Base-by-base conservation (phyloP, 441 rosid genomes). In the Dalechampia spathulata region DNA sequence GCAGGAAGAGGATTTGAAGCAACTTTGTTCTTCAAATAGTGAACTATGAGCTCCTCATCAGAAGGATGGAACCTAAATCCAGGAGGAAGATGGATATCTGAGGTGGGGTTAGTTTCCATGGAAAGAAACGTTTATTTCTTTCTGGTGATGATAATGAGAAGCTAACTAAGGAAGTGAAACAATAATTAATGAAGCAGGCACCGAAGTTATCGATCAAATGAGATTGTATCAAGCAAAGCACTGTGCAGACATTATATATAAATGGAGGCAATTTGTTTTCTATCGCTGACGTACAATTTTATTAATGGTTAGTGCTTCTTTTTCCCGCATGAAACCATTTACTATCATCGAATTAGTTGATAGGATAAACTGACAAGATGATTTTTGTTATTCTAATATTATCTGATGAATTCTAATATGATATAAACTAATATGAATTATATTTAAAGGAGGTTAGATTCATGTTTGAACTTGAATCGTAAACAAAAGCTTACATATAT, bases 41-140 rank as follows among this genome's bases (percentile, higher is more conserved):
- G 67, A 15, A 68, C 48, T 17, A 77, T 66, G 47, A 77, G 85
- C 49, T 77, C 85, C 45, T 80, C 76, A 41, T 80, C 85, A 0
- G 78, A 67, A 0, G 85, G 85, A 50, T 68, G 73, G 68, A 80
- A 80, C 61, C 82, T 72, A 42, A 80, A 80, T 15, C 82, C 82
- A n/a, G 78, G 82, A 7, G 80, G 85, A 13, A 76, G 75, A 12
- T 69, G 74, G 37, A 72, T 46, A 28, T 58, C 63, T 30, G 65
- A 52, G 55, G 59, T 22, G 25, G 74, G 41, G 40, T 55, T 49
- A 25, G 44, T 47, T 49, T 77, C 72, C 75, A 67, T 71, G 60
- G 58, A 50, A 68, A 44, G 23, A 26, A 47, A 38, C 49, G 54
- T 49, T 50, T 55, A 37, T 34, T 61, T 26, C 47, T 62, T 42